A percentile compares a stretch with the other conserved stretches of the same genome.
These are phyloP conservation scores for Chlorella vulgaris DNA, from an alignment of 139 green algal genomes.

Conservation along the genomic window DNA sequence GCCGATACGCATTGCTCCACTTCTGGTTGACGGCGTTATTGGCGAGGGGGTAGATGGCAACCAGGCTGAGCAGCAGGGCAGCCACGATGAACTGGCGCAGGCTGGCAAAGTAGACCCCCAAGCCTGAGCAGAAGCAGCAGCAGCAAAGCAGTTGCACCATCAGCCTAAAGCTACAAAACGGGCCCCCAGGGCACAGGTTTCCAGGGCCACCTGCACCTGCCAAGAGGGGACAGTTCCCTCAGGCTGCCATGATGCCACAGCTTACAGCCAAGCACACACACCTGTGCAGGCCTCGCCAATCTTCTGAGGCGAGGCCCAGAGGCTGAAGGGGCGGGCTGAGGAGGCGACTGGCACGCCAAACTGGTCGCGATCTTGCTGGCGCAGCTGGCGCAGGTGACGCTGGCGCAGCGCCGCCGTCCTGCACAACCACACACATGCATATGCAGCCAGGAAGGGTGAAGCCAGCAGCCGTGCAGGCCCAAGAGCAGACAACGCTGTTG, in stretches of 20 bases:
- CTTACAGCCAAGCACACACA: not conserved
- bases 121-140: not conserved
- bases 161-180: too few species aligned
- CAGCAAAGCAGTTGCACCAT: too few species aligned
- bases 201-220: too few species aligned
- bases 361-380: slow-evolving; percentile 26
- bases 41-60: slow-evolving; percentile 51
- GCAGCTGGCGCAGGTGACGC: slow-evolving; percentile 38
- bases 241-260: not conserved
- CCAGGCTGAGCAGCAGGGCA: slow-evolving; percentile 47
- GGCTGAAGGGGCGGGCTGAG: slow-evolving; percentile 35
- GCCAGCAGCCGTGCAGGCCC: not conserved
- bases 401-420: slow-evolving; percentile 35
- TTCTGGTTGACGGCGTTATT: slow-evolving; percentile 40
- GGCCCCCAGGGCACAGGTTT: too few species aligned
- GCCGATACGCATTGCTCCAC: slow-evolving; percentile 42
- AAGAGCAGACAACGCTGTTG: too few species aligned
- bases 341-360: slow-evolving; percentile 40
- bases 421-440: not conserved
- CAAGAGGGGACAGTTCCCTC: not conserved
- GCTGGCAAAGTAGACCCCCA: slow-evolving; percentile 45
- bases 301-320: slow-evolving; percentile 31
- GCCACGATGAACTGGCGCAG: slow-evolving; percentile 33
- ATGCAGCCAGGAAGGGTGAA: not conserved
- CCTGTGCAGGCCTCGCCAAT: slow-evolving; percentile 43